Evolutionary conservation across 345 rosid species (phyloP), one percentile per base, ranked within the genome.

Genomic region (Toxicodendron radicans): DNA sequence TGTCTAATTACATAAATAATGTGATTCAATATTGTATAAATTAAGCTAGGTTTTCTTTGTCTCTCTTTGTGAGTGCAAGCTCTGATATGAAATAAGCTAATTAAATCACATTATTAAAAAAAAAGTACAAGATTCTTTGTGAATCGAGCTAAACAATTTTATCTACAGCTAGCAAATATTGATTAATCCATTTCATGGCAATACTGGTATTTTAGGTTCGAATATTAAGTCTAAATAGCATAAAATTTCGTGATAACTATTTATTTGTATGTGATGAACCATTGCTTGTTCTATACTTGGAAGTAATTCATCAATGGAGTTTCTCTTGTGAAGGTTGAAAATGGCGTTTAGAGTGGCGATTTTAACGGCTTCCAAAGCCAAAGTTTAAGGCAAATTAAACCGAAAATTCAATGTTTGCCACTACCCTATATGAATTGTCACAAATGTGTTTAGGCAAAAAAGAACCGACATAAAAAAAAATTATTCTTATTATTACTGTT

Each of bases 371-470:
- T 70, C 48, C 61, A 77, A 56, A 77, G 80, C 72, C 75, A 43
- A 13, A 38, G 68, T 77, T 77, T 18, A 58, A 61, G 71, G 79
- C 20, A 58, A 30, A 1, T 5, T 38, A 38, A 38, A 38, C 43
- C n/a, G 17, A 57, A 20, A 58, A 48, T 70, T 56, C 66, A 71
- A 77, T 65, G 76, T 71, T 65, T 11, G 66, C 80, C 80, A 77
- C 80, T 65, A 57, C 30, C 43, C 12, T 30, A 0, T 16, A 51
- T 33, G 33, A n/a, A 64, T 54, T 58, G 35, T 70, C 57, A 32
- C 13, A 14, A 21, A n/a, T 14, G 17, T 51, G 51, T 48, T 32
- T 4, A 32, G 58, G 30, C 71, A 27, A 48, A 3, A 30, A 66
- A 43, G 11, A n/a, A 46, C 66, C 72, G 12, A 27, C 11, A 30